Conservation (phyloP, 1,284 basidiomycete species). For the Amylostereum areolatum region DNA sequence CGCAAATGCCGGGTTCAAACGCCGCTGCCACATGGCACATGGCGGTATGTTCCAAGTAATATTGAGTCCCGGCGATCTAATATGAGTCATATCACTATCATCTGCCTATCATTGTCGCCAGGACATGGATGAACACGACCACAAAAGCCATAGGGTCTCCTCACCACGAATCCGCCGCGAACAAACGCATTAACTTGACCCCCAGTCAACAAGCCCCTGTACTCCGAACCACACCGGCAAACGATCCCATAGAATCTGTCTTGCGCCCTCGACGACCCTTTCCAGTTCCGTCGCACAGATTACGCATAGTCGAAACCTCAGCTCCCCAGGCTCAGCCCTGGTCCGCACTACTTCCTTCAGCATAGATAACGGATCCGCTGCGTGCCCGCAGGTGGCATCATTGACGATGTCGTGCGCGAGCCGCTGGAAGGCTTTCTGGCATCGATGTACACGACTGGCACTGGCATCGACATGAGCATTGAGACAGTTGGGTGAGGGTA, state of each 20-base stretch:
- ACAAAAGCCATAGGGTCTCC: too few species aligned
- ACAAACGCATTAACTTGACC: not conserved
- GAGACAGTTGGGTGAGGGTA: constrained; percentile 42
- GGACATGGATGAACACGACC: too few species aligned
- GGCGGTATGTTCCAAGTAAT: too few species aligned
- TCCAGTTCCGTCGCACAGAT: constrained; percentile 56
- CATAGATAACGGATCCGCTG: constrained; percentile 62
- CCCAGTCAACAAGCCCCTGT: constrained; percentile 25
- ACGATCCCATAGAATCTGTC: constrained; percentile 58
- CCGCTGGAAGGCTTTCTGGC: constrained; percentile 64
- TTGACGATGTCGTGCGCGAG: constrained; percentile 66
- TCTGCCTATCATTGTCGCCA: too few species aligned
- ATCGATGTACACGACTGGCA: constrained; percentile 37
- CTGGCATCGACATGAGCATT: constrained; percentile 39
- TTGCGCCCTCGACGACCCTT: constrained; percentile 44
- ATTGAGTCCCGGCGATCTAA: too few species aligned
- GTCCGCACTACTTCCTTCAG: constrained; percentile 54
- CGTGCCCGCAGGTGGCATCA: constrained; percentile 65
- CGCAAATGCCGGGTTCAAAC: too few species aligned
- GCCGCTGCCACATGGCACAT: too few species aligned
- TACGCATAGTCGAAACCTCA: constrained; percentile 55
- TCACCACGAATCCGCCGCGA: too few species aligned
- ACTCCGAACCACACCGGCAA: constrained; percentile 64
- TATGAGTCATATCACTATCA: too few species aligned
- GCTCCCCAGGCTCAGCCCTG: constrained; percentile 32